A percentile compares a stretch with the other conserved stretches of the same genome.
Evolutionary conservation across 73 alveolate genomes (phyloP).

Genomic region (Blepharisma stoltei): DNA sequence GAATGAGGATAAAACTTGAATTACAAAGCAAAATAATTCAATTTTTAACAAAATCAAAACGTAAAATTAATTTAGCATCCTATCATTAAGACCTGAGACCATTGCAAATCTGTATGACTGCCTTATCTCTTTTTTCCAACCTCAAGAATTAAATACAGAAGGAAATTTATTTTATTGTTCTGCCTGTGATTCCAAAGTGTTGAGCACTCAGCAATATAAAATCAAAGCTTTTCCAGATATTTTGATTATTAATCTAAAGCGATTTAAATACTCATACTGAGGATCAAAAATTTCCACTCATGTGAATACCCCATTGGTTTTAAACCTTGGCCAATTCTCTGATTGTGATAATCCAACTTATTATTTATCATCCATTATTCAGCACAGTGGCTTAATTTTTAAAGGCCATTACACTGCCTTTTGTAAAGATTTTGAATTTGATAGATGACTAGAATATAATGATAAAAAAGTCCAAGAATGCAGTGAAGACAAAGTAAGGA

Average conservation of each 20-base stretch:
- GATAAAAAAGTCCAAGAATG: slow-evolving; percentile 4
- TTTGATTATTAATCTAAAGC: not conserved
- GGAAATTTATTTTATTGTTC: not conserved
- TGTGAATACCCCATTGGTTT: not conserved
- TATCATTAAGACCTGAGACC: not conserved
- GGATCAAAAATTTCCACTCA: not conserved
- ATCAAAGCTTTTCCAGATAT: not conserved
- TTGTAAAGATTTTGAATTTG: not conserved
- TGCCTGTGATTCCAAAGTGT: not conserved
- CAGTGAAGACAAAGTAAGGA: not conserved
- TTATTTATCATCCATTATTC: not conserved
- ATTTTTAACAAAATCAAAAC: not conserved
- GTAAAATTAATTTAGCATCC: not conserved
- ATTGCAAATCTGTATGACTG: not conserved
- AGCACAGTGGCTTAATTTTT: not conserved
- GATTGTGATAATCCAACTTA: not conserved
- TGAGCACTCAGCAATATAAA: not conserved
- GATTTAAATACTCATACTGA: slow-evolving; percentile 10
- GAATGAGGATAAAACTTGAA: too few relatives aligned
- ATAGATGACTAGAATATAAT: not conserved
- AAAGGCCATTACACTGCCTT: not conserved
- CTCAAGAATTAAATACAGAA: not conserved
- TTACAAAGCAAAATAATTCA: too few relatives aligned
- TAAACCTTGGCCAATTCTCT: not conserved
- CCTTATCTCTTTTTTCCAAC: not conserved